phyloP scores from a whole-genome alignment of 441 rosid species.

The Syzygium syzygioides region DNA sequence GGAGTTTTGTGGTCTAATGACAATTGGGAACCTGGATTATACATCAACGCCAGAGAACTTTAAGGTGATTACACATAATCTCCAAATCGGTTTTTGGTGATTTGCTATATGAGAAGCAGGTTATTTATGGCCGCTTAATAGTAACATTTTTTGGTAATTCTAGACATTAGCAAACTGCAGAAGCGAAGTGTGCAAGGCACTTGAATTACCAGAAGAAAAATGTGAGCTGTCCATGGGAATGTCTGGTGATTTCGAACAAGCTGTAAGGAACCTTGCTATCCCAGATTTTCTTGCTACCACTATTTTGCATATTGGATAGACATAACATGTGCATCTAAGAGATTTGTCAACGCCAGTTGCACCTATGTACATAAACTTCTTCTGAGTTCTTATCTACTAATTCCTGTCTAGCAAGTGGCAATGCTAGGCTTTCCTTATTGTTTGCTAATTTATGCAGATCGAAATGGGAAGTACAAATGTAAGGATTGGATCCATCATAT shows the following conservation, averaged over 20 bases:
- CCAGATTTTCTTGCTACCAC: not conserved
- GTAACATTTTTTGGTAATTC: not conserved
- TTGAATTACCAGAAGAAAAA: slow-evolving; percentile 73
- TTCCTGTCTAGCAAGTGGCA: not conserved
- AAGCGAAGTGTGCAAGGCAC: slow-evolving; percentile 78
- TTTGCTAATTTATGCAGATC: slow-evolving; percentile 31
- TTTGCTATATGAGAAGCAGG: not conserved
- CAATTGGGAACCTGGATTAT: slow-evolving; percentile 93
- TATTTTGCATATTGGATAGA: not conserved
- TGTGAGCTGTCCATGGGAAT: slow-evolving; percentile 98
- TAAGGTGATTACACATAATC: slow-evolving; percentile 35
- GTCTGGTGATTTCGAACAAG: slow-evolving; percentile 92
- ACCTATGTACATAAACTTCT: not conserved
- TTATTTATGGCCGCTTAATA: not conserved
- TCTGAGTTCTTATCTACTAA: not conserved
- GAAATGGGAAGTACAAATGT: slow-evolving; percentile 94
- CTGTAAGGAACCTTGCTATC: slow-evolving; percentile 40
- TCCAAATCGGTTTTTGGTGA: not conserved
- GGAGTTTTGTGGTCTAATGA: slow-evolving; percentile 85
- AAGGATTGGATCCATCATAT: slow-evolving; percentile 85
- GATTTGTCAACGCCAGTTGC: not conserved
- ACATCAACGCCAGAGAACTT: slow-evolving; percentile 96
- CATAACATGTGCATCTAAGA: not conserved
- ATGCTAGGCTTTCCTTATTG: not conserved
- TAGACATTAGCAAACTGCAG: slow-evolving; percentile 88